These are phyloP conservation scores for Aquilaria yunnanensis DNA, from an alignment of 345 rosid genomes.

Conservation along the genomic window DNA sequence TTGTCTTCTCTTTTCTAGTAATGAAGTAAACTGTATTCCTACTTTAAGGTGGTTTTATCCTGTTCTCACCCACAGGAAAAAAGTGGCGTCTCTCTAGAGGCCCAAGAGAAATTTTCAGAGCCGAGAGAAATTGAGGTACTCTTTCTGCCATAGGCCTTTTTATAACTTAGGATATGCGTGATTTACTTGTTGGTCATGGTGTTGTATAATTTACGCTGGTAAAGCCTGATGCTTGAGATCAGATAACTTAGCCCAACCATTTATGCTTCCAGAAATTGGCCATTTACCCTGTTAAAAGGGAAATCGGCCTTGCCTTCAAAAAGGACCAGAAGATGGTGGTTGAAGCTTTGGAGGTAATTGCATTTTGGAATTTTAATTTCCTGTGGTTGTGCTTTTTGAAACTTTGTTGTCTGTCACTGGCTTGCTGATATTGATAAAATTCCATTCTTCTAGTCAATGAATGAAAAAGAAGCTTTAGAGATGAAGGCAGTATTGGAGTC, in stretches of 20 bases:
- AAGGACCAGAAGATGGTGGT: conserved; percentile 69
- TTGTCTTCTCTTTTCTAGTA: neutral
- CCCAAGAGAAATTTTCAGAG: conserved; percentile 78
- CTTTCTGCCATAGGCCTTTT: neutral
- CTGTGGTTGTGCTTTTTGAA: neutral
- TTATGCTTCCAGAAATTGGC: conserved; percentile 58
- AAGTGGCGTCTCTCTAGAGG: conserved; percentile 75
- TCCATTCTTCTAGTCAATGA: conserved; percentile 54
- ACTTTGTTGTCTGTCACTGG: neutral
- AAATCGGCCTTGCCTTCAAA: conserved; percentile 86
- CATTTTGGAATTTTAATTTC: neutral
- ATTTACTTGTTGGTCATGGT: too few species aligned
- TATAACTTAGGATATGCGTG: too few species aligned
- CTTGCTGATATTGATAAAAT: neutral
- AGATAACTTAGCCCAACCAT: conserved; percentile 8
- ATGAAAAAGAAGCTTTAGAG: conserved; percentile 80
- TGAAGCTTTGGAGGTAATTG: conserved; percentile 73
- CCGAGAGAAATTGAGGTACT: conserved; percentile 91
- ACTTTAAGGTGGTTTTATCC: conserved; percentile 3
- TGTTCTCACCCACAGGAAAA: conserved; percentile 50
- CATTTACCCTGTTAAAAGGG: conserved; percentile 71
- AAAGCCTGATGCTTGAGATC: neutral
- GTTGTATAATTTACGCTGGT: too few species aligned
- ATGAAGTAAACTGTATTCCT: neutral
- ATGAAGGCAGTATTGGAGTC: conserved; percentile 74